Evolutionary conservation across 345 rosid species (phyloP).

Genomic region (Angophora floribunda): DNA sequence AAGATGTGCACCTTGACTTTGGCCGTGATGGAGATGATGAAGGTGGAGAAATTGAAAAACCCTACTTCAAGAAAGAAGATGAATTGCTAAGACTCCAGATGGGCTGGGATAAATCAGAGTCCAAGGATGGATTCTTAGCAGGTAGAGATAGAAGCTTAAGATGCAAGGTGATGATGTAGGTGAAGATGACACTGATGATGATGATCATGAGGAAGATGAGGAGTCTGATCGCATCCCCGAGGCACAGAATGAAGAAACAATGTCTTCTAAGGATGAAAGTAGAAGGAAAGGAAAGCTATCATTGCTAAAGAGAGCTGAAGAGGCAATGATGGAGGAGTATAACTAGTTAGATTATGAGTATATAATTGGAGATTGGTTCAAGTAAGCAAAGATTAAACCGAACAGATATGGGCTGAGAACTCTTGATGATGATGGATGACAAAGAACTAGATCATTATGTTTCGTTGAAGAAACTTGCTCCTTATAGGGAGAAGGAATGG

Average conservation of each 20-base stretch:
- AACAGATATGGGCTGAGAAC: no score
- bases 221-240: background rate
- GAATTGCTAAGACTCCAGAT: constrained; percentile 74
- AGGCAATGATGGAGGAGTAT: constrained; percentile 21
- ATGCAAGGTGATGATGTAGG: constrained; percentile 15
- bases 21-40: constrained; percentile 30
- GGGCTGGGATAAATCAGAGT: constrained; percentile 42
- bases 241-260: background rate
- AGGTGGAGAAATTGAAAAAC: constrained; percentile 43
- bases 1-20: constrained; percentile 38
- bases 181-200: constrained; percentile 1
- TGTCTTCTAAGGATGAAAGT: constrained; percentile 29
- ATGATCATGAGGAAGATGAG: background rate
- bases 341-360: no score
- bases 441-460: constrained; percentile 8
- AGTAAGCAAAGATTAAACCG: no score
- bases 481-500: constrained; percentile 68
- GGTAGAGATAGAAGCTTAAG: constrained; percentile 46
- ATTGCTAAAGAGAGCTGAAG: constrained; percentile 47
- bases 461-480: constrained; percentile 69
- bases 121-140: constrained; percentile 53
- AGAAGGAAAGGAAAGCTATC: constrained; percentile 65
- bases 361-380: no score
- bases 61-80: constrained; percentile 77
- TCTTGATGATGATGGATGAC: no score